phyloP scores from a whole-genome alignment of 2,329 filamentous ascomycete genomes.

The Botrytis tulipae region DNA sequence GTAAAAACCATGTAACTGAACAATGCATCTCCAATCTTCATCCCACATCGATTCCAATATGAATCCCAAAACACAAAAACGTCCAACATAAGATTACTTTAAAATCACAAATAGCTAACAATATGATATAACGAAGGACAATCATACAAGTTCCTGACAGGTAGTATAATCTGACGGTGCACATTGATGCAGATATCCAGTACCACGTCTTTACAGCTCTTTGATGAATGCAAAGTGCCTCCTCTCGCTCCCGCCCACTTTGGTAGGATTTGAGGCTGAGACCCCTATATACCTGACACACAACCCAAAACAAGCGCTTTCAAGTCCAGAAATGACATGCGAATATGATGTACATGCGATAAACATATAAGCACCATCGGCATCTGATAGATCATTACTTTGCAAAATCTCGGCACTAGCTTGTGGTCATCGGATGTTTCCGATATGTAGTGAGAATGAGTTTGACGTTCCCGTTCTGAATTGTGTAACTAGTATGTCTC shows the following conservation, averaged over 20 bases:
- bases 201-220: background rate
- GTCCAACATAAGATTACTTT: background rate
- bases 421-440: background rate
- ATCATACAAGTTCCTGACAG: background rate
- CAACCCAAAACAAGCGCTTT: background rate
- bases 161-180: too few relatives aligned
- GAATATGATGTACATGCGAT: background rate
- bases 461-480: background rate
- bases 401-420: background rate
- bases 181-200: too few relatives aligned
- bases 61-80: background rate
- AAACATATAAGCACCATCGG: background rate
- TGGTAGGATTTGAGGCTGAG: background rate
- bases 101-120: background rate
- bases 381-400: background rate
- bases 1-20: too few relatives aligned
- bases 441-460: background rate
- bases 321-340: background rate
- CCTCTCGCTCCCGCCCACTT: background rate
- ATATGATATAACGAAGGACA: background rate
- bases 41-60: too few relatives aligned
- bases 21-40: too few relatives aligned
- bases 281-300: fast-evolving
- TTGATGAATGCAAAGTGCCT: background rate
- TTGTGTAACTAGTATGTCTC: background rate